Conservation (phyloP, 1,284 basidiomycete genomes). For the Cryptococcus maquisensis region DNA sequence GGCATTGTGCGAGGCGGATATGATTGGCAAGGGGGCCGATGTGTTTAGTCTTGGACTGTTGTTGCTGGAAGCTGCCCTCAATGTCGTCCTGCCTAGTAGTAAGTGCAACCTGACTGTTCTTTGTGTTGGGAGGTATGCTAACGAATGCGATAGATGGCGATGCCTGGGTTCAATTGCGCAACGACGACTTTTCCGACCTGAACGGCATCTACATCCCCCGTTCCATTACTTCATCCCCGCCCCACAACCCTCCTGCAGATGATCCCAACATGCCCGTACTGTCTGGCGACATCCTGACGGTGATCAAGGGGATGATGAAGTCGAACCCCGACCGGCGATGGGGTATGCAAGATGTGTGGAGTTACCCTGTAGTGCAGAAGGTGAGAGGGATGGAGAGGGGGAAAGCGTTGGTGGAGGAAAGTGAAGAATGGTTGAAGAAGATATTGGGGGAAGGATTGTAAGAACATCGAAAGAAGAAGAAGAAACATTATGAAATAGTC, state of each 20-base stretch:
- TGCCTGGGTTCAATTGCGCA: slow-evolving; percentile 87
- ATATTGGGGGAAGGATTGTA: slow-evolving; percentile 16
- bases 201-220: slow-evolving; percentile 51
- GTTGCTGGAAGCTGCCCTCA: slow-evolving; percentile 86
- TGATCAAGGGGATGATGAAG: slow-evolving; percentile 74
- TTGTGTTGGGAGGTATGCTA: not conserved
- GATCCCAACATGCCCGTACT: slow-evolving; percentile 40
- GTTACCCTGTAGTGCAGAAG: slow-evolving; percentile 59
- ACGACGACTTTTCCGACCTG: slow-evolving; percentile 86
- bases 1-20: slow-evolving; percentile 69
- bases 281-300: slow-evolving; percentile 60
- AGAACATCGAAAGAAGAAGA: slow-evolving; percentile 10
- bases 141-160: slow-evolving; percentile 52
- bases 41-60: slow-evolving; percentile 94
- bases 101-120: slow-evolving; percentile 54
- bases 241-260: not conserved
- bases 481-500: not conserved
- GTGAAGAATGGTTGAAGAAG: slow-evolving; percentile 18
- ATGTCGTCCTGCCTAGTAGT: slow-evolving; percentile 95
- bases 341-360: slow-evolving; percentile 57
- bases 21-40: slow-evolving; percentile 74
- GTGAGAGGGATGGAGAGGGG: slow-evolving; percentile 48
- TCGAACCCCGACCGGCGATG: slow-evolving; percentile 61
- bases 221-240: slow-evolving; percentile 3
- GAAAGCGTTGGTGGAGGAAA: slow-evolving; percentile 13